Base-by-base conservation (phyloP, 2,329 filamentous ascomycete species). In the Colletotrichum navitas region DNA sequence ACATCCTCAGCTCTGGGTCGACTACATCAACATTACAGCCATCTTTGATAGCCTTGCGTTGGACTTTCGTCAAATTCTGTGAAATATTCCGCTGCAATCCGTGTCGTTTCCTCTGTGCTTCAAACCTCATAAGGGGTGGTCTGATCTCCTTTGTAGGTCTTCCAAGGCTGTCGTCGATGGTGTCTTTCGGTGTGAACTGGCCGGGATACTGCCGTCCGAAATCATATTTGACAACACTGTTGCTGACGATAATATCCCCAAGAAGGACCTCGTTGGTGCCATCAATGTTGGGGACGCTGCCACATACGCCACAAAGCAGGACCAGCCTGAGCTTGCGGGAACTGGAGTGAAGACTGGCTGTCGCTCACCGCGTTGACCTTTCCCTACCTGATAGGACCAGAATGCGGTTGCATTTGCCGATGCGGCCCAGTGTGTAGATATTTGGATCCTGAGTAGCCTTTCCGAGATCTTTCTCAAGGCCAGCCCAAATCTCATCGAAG, bases 301-400 rank as follows among this genome's bases (percentile, higher is more conserved):
- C 84, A 55, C 83, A 85, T 3, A 85, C 77, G 0, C 83, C 84
- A 3, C 81, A 79, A 0, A 85, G 55, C 0, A 85, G 36, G 0
- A 73, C 79, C 0, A 85, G 73, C 29, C 75, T 77, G 5, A 86
- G 68, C 2, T 69, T 68, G 0, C 69, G 61, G 49, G 80, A 85
- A 55, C 81, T 85, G 1, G 72, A 74, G 0, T 77, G 77, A 16
- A 85, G 67, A 26, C 74, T 76, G 0, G 77, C 71, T 0, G 79
- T 73, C 0, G 3, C 62, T 62, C 0, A 80, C 77, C 0, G 80
- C 77, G 41, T 34, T 77, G 18, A 49, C 73, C 36, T 77, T 81
- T 8, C 80, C 80, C 64, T 80, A 3, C 55, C 56, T 2, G 80
- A 73, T 0, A 77, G 43, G 24, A 76, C 73, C 0, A 83, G 74